Base-by-base conservation (phyloP, 192 early-diverging fungal genomes). In the Haplosporangium gracile region DNA sequence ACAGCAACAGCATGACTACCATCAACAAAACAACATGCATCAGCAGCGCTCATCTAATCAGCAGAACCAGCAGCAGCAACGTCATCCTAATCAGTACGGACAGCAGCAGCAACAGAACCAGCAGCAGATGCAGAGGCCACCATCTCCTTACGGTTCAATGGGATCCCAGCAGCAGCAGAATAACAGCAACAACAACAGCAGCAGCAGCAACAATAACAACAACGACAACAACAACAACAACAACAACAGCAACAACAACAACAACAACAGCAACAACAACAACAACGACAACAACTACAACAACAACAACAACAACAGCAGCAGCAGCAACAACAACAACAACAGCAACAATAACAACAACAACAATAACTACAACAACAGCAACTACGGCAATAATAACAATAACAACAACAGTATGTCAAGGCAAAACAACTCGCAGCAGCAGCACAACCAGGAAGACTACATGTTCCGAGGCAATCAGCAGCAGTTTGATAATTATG, bases 21-120 rank as follows among this genome's bases (percentile, higher is more conserved):
- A 45, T 65, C 57, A 53, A 43, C 75, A 76, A 43, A 38, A 32
- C 11, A 42, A 47, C n/a, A 42, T 42, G 29, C 75, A 76, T 53
- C 73, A 32, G 20, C 73, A 49, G 22, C 55, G 51, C 39, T 36
- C 53, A 16, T 38, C 45, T 22, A 51, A 55, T 51, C 74, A 55
- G 38, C 74, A 18, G n/a, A 38, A 76, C n/a, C 57, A 60, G 24
- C 57, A n/a, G 34, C 74, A 75, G 39, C 74, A 63, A 22, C 53
- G 72, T 42, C 72, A 74, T 47, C 42, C 47, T 18, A 74, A 51
- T 74, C 75, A 68, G 10, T 42, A 68, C 39, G 39, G 24, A n/a
- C 57, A 76, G 38, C 75, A 76, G 0, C 74, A 76, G 57, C 74
- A 76, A 57, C 39, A 57, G 40, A 51, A 51, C 49, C 55, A 63